These are phyloP conservation scores for Bryoglossum gracile DNA, from an alignment of 495 filamentous ascomycete genomes.

Conservation along the genomic window DNA sequence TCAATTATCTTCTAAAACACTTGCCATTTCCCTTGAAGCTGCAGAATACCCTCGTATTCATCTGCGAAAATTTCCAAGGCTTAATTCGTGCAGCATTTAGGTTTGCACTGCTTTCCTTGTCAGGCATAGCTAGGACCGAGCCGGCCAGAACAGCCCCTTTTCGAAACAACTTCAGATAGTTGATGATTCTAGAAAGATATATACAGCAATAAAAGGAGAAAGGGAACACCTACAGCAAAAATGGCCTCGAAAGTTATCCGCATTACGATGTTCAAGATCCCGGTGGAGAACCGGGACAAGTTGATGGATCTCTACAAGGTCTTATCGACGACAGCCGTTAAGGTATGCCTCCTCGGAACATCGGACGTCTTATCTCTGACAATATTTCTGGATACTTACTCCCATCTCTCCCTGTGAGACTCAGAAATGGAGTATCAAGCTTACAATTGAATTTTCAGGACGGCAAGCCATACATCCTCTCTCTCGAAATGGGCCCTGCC, in stretches of 20 bases:
- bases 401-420: no score
- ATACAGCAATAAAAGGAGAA: not conserved
- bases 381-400: not conserved
- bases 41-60: no score
- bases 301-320: conserved; percentile 5
- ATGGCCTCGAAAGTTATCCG: conserved; percentile 10
- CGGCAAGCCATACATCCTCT: conserved; percentile 17
- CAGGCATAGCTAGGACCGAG: no score
- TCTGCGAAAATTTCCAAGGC: no score
- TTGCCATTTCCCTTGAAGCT: no score
- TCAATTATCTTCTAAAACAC: no score
- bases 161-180: no score
- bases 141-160: no score
- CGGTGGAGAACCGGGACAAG: not conserved
- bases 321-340: conserved; percentile 1
- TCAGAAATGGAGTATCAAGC: no score
- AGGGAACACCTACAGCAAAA: not conserved
- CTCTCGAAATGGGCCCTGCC: conserved; percentile 4
- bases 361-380: not conserved
- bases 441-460: not conserved
- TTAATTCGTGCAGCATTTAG: no score
- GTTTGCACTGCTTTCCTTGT: no score
- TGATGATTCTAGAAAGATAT: no score
- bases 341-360: conserved; percentile 9
- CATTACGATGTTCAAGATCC: conserved; percentile 17